phyloP scores from a whole-genome alignment of 2,329 filamentous ascomycete genomes.

The Nigrospora osmanthi region DNA sequence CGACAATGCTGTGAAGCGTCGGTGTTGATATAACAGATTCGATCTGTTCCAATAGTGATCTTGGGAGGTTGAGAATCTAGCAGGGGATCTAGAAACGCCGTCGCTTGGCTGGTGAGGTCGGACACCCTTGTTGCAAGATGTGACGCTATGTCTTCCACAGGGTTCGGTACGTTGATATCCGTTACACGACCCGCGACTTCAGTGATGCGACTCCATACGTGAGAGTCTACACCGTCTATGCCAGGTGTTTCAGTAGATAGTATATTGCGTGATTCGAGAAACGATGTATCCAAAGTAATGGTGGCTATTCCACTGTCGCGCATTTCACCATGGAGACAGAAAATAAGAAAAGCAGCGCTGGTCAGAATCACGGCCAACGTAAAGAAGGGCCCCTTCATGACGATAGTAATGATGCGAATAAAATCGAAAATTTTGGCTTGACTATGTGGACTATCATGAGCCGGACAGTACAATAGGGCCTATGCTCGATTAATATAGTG shows the following conservation, averaged over 20 bases:
- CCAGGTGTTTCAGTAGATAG: neutral
- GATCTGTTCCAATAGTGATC: neutral
- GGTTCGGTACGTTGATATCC: neutral
- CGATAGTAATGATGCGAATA: no score
- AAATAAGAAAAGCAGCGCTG: neutral
- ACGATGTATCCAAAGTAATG: neutral
- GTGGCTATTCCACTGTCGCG: neutral
- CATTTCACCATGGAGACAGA: neutral
- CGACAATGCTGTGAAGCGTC: neutral
- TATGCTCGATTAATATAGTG: no score
- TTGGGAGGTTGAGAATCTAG: neutral
- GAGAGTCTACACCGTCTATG: neutral
- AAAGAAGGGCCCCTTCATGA: no score
- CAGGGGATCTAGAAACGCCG: neutral
- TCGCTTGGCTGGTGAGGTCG: neutral
- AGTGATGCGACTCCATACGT: neutral
- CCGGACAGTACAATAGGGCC: no score
- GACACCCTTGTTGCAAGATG: neutral
- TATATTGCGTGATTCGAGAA: neutral
- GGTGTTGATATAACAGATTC: neutral
- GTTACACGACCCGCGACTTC: neutral
- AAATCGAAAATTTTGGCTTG: no score
- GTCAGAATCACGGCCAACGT: no score
- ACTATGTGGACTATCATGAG: no score
- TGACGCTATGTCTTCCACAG: neutral